phyloP scores from a whole-genome alignment of 2,329 filamentous ascomycete genomes.

The Colletotrichum chrysophilum region DNA sequence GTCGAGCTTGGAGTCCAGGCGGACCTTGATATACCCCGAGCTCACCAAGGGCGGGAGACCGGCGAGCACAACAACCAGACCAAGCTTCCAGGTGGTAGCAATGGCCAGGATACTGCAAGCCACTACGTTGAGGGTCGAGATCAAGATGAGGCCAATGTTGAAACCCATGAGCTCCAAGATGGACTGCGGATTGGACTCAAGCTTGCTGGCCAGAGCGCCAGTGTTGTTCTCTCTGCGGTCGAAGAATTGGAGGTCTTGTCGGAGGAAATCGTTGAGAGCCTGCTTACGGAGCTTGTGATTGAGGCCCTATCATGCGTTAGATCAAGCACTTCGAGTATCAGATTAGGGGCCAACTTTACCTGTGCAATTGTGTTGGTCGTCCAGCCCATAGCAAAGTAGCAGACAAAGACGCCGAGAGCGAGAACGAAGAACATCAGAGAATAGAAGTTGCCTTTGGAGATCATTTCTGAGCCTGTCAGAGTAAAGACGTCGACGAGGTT shows the following conservation, averaged over 20 bases:
- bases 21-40: slow-evolving; percentile 43
- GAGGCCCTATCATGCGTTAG: not conserved
- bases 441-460: slow-evolving; percentile 53
- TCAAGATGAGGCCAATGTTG: slow-evolving; percentile 44
- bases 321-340: not conserved
- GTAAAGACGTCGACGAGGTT: slow-evolving; percentile 47
- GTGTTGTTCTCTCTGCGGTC: slow-evolving; percentile 45
- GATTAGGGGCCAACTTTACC: not conserved
- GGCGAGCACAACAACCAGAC: slow-evolving; percentile 51
- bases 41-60: slow-evolving; percentile 40
- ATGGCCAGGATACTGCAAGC: slow-evolving; percentile 47
- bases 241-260: slow-evolving; percentile 47
- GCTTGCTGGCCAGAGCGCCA: slow-evolving; percentile 38
- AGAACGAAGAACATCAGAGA: slow-evolving; percentile 60
- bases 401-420: slow-evolving; percentile 47
- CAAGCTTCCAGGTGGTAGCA: slow-evolving; percentile 52
- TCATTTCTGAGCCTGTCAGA: slow-evolving; percentile 34
- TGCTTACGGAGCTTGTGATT: slow-evolving; percentile 31
- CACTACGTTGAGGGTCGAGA: slow-evolving; percentile 39
- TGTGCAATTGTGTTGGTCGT: slow-evolving; percentile 38
- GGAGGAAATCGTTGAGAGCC: slow-evolving; percentile 37
- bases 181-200: slow-evolving; percentile 42
- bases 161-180: slow-evolving; percentile 49
- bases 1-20: slow-evolving; percentile 45
- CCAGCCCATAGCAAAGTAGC: slow-evolving; percentile 46